These are phyloP conservation scores for Petunia secreta DNA, from an alignment of 257 asterid genomes.

Conservation along the genomic window DNA sequence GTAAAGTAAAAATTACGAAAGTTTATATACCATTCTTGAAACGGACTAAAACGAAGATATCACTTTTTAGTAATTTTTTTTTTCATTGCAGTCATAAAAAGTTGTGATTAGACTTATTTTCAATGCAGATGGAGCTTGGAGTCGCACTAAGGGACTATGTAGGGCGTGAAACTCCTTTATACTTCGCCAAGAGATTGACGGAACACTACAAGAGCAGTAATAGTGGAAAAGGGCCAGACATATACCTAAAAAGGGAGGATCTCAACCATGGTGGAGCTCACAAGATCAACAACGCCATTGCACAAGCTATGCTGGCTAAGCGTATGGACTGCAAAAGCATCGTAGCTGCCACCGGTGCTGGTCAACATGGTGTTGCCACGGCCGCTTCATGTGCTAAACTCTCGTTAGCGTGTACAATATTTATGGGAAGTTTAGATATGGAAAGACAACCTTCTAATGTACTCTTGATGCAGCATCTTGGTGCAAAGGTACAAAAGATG, in stretches of 20 bases:
- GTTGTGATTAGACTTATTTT: background rate
- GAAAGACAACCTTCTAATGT: slow-evolving; percentile 65
- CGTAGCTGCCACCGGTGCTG: slow-evolving; percentile 78
- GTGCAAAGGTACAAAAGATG: slow-evolving; percentile 55
- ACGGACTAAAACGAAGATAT: no score
- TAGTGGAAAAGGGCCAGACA: slow-evolving; percentile 62
- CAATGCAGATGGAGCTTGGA: slow-evolving; percentile 53
- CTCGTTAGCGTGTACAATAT: slow-evolving; percentile 53
- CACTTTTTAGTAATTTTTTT: no score
- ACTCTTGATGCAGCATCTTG: slow-evolving; percentile 61
- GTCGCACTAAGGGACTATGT: slow-evolving; percentile 60
- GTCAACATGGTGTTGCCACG: slow-evolving; percentile 84
- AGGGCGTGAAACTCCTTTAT: slow-evolving; percentile 84
- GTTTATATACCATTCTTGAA: no score
- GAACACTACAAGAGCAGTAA: slow-evolving; percentile 51
- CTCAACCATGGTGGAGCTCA: slow-evolving; percentile 76
- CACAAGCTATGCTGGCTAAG: slow-evolving; percentile 84
- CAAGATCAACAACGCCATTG: slow-evolving; percentile 87
- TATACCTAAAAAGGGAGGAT: slow-evolving; percentile 82
- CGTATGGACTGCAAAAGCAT: slow-evolving; percentile 57
- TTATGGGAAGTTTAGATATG: slow-evolving; percentile 62
- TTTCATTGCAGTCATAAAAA: background rate
- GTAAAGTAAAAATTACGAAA: no score
- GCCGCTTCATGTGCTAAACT: slow-evolving; percentile 82
- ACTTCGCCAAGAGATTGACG: slow-evolving; percentile 67